These are phyloP conservation scores for Leishmania martiniquensis DNA, from an alignment of 208 protist genomes.

Conservation along the genomic window DNA sequence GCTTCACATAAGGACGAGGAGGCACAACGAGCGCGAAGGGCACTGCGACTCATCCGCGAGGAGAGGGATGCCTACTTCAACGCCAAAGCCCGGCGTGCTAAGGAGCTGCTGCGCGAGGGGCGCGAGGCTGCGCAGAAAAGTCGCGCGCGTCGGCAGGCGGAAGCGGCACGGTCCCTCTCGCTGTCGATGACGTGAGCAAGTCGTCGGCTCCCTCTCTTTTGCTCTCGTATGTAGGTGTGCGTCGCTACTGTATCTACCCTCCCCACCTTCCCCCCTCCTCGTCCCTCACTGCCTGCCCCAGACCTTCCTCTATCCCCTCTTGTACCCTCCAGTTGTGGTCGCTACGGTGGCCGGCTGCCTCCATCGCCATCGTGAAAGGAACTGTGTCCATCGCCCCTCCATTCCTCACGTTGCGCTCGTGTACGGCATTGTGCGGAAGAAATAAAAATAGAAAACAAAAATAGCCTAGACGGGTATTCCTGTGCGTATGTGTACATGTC, in stretches of 20 bases:
- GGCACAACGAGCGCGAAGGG: constrained; percentile 15
- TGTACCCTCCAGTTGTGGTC: background rate
- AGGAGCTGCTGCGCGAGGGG: constrained; percentile 26
- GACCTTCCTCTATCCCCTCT: background rate
- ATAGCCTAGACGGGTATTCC: too few relatives aligned
- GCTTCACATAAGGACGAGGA: background rate
- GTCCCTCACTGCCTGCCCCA: background rate
- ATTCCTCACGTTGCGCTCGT: background rate
- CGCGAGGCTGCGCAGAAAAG: constrained; percentile 14
- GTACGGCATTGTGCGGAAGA: background rate
- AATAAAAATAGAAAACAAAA: background rate
- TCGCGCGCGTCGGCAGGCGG: constrained; percentile 15
- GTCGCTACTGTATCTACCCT: background rate
- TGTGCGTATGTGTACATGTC: background rate
- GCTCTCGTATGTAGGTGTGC: background rate
- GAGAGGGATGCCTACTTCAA: constrained; percentile 27
- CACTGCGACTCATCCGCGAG: constrained; percentile 24
- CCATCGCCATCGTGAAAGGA: background rate
- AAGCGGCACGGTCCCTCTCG: background rate
- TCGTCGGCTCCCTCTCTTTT: background rate
- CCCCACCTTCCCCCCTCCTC: too few relatives aligned
- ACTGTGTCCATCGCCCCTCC: too few relatives aligned
- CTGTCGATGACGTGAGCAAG: background rate
- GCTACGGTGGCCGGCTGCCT: background rate
- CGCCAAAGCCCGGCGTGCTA: constrained; percentile 24